Evolutionary conservation across 2,329 filamentous ascomycete genomes (phyloP), one percentile per base, ranked within the genome.

Genomic region (Dothidotthia symphoricarpi): DNA sequence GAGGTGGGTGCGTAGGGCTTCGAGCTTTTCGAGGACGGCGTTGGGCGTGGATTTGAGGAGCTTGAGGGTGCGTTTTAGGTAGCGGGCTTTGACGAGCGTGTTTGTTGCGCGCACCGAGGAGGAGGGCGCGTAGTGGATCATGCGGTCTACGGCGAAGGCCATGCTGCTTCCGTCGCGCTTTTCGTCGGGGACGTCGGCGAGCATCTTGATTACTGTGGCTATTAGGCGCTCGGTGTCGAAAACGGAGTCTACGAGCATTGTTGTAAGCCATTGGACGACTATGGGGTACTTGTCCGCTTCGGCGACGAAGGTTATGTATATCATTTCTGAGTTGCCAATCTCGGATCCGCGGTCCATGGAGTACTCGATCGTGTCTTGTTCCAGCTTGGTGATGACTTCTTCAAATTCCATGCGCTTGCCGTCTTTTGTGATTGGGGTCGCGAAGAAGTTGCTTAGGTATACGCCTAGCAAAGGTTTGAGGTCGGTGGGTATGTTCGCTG

Each of bases 401-500:
- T 97, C 93, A 55, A 97, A 98, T 31, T 85, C 82, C 19, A 98
- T 72, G 16, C 78, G 79, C 61, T 88, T 76, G 28, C 87, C 89
- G 54, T 89, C 77, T 19, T 83, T 82, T 55, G 77, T 75, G 43
- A 98, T 83, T 2, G 91, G 93, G 0, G 89, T 88, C 61, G 88
- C 91, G 75, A 97, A 98, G 72, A 97, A 95, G 59, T 91, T 93
- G 60, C 90, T 87, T 19, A 82, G 83, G 59, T 95, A 97, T 27
- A 97, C 76, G 3, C 84, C 78, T 31, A 97, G 74, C 15, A 98
- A 69, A 3, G 93, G 93, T 61, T 91, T 89, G 42, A 91, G 77
- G 47, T 90, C 80, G n/a, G 85, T 77, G 0, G 90, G 88, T 1
- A 96, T 74, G 22, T 80, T 74, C 2, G 82, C 78, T 1, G 89